Percentiles rank a stretch among this genome's conserved stretches.
These are phyloP conservation scores for Vicia sativa DNA, from an alignment of 306 rosid genomes.

Conservation along the genomic window DNA sequence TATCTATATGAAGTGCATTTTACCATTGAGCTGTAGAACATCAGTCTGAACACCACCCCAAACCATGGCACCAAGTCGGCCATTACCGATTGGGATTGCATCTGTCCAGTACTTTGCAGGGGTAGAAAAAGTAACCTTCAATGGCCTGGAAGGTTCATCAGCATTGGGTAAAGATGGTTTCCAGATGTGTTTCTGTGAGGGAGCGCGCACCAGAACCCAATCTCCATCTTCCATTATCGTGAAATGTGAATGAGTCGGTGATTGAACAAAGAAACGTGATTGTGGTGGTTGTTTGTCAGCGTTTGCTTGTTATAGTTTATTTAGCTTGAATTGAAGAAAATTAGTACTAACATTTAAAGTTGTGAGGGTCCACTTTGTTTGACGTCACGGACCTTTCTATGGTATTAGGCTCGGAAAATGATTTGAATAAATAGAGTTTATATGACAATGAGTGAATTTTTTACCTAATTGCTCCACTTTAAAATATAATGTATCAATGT, in stretches of 20 bases:
- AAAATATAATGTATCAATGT: too few relatives aligned
- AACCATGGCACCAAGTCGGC: constrained; percentile 91
- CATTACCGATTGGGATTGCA: constrained; percentile 91
- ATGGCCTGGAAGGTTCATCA: constrained; percentile 48
- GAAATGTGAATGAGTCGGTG: constrained; percentile 33
- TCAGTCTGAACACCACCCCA: constrained; percentile 85
- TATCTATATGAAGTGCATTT: background rate
- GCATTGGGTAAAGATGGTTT: constrained; percentile 43
- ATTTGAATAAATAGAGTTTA: too few relatives aligned
- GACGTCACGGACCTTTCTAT: too few relatives aligned
- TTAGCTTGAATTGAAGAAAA: background rate
- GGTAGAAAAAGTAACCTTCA: constrained; percentile 65
- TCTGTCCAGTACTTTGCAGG: constrained; percentile 85
- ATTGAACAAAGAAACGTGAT: background rate
- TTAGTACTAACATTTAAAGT: background rate
- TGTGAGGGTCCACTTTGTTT: background rate
- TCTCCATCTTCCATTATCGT: constrained; percentile 52
- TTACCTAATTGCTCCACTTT: too few relatives aligned
- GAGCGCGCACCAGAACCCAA: constrained; percentile 50
- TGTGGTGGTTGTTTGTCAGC: background rate
- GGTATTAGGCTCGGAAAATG: too few relatives aligned
- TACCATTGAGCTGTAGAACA: constrained; percentile 89
- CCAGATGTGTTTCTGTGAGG: constrained; percentile 63
- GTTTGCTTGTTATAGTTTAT: background rate
- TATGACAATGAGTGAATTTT: too few relatives aligned